Percentiles rank a stretch among this genome's conserved stretches.
Evolutionary conservation across 495 filamentous ascomycete genomes (phyloP).

Genomic region (Xylaria acuta): DNA sequence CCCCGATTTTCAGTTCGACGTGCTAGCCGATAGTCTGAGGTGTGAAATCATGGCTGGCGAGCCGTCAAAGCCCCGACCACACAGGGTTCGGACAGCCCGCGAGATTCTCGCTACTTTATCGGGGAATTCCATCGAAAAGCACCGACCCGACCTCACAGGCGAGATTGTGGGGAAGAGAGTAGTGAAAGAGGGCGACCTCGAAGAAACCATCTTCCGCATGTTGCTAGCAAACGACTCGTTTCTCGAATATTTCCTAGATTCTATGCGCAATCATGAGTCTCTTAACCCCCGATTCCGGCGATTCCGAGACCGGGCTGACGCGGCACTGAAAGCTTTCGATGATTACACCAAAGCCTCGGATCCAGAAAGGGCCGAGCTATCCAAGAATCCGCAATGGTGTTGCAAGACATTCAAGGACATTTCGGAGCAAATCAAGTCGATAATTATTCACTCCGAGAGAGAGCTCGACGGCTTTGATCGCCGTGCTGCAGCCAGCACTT

Average conservation of each 20-base stretch:
- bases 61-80: slow-evolving; percentile 35
- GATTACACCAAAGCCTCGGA: slow-evolving; percentile 36
- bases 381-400: slow-evolving; percentile 47
- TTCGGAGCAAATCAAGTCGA: slow-evolving; percentile 43
- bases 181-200: slow-evolving; percentile 50
- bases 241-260: slow-evolving; percentile 48
- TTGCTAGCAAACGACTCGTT: slow-evolving; percentile 53
- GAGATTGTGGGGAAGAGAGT: slow-evolving; percentile 31
- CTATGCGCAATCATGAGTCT: slow-evolving; percentile 45
- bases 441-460: slow-evolving; percentile 42
- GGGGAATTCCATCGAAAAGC: slow-evolving; percentile 41
- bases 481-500: slow-evolving; percentile 46
- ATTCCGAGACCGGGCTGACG: slow-evolving; percentile 45
- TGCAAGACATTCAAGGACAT: slow-evolving; percentile 44
- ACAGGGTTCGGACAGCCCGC: slow-evolving; percentile 48
- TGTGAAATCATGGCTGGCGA: slow-evolving; percentile 49
- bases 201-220: slow-evolving; percentile 55
- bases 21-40: slow-evolving; percentile 52
- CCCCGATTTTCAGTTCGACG: slow-evolving; percentile 50
- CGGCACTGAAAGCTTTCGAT: slow-evolving; percentile 48
- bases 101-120: slow-evolving; percentile 52
- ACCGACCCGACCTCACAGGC: slow-evolving; percentile 48
- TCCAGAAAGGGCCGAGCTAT: slow-evolving; percentile 14
- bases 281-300: slow-evolving; percentile 49
- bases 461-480: slow-evolving; percentile 44